phyloP scores from a whole-genome alignment of 306 rosid genomes.

The Pyrus bretschneideri region DNA sequence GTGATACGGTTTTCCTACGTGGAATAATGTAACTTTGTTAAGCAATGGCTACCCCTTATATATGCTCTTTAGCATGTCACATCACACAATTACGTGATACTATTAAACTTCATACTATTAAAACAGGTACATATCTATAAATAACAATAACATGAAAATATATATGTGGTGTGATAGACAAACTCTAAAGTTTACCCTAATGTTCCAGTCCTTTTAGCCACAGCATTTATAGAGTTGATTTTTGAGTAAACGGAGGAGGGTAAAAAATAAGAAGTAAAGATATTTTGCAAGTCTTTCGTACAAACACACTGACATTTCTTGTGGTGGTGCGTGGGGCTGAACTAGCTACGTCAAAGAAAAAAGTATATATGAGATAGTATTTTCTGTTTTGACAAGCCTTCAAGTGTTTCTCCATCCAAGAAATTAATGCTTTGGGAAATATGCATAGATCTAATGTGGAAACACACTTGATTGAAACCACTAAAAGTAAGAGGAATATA shows the following conservation, averaged over 20 bases:
- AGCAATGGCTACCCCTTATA: too few relatives aligned
- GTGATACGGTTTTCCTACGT: too few relatives aligned
- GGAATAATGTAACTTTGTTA: too few relatives aligned
- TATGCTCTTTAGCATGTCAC: neutral
- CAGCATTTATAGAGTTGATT: neutral
- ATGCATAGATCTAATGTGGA: neutral
- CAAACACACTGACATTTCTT: neutral
- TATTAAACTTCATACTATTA: neutral
- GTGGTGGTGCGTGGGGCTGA: conserved; percentile 2
- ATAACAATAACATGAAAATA: neutral
- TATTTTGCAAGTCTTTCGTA: neutral
- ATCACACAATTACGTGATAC: neutral
- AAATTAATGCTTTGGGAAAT: conserved; percentile 3
- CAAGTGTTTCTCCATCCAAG: neutral
- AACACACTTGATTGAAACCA: conserved; percentile 3
- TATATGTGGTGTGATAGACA: neutral
- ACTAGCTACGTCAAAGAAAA: neutral
- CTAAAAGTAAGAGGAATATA: neutral
- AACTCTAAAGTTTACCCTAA: neutral
- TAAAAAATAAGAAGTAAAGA: neutral
- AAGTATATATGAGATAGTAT: neutral
- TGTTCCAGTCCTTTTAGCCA: neutral
- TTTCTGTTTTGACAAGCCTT: neutral
- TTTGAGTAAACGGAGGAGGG: neutral
- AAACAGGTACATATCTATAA: too few relatives aligned